Evolutionary conservation across 2,329 filamentous ascomycete species (phyloP), one percentile per base, ranked within the genome.

Genomic region (Meredithiella fracta): DNA sequence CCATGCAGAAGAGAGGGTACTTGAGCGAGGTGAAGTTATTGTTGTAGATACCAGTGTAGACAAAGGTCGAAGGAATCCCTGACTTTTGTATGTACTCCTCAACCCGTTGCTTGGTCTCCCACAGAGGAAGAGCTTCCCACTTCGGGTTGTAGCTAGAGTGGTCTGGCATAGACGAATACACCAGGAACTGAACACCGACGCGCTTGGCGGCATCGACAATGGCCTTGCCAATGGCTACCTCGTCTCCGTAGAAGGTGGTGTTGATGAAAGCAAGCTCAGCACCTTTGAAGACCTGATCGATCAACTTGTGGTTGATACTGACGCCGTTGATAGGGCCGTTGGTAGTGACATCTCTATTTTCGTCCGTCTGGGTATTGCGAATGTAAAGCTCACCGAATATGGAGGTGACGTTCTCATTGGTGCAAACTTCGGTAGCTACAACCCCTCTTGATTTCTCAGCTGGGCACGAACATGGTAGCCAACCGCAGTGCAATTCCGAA

Each of bases 161-260:
- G 64, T 97, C 90, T 3, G 92, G 91, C 90, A 97, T 95, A 64
- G 88, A 94, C 62, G 88, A 94, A 71, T 96, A 98, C 66, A 98
- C 79, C 68, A 89, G 96, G 69, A 97, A 92, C 63, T 89, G 81
- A 50, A 97, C 80, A 52, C 86, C 82, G 40, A 84, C 85, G 63
- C 78, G 82, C 67, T 92, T 91, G 54, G 91, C 91, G 14, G 88
- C 89, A 65, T 95, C 86, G 59, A 90, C 92, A 59, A 96, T 76
- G 1, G 86, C 85, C 66, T 85, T 83, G 60, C 92, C 92, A 62
- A 96, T 94, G 40, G 83, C 81, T 58, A 92, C 77, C 73, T 98
- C 92, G 69, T 97, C 89, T 53, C 91, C 92, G 73, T 94, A 95
- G 64, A 94, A 94, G 3, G 89, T 94, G 44, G 92, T 98, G 72